Evolutionary conservation across 257 asterid genomes (phyloP).

Genomic region (Jacaranda mimosifolia): DNA sequence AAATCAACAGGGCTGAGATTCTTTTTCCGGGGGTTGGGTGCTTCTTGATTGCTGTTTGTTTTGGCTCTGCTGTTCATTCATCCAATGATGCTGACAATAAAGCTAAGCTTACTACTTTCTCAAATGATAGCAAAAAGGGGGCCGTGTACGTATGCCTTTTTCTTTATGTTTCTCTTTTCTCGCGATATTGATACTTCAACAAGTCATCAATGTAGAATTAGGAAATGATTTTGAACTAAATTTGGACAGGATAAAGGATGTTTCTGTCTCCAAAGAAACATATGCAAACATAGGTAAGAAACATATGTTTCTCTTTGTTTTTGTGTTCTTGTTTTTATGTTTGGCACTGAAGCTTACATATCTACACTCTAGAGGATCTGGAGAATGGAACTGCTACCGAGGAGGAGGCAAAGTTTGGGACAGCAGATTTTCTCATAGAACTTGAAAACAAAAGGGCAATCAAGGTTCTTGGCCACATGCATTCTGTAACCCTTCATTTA

Average conservation of each 20-base stretch:
- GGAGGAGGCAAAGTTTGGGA: conserved; percentile 79
- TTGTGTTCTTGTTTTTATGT: background rate
- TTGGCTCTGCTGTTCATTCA: conserved; percentile 83
- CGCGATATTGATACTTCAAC: background rate
- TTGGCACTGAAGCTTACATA: conserved; percentile 2
- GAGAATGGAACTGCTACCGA: conserved; percentile 57
- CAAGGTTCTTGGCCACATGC: conserved; percentile 60
- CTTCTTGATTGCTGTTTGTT: conserved; percentile 89
- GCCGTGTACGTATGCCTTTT: conserved; percentile 44
- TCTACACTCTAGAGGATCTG: conserved; percentile 38
- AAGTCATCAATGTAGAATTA: background rate
- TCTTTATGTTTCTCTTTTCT: background rate
- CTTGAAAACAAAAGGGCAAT: conserved; percentile 83
- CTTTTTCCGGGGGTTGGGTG: conserved; percentile 95
- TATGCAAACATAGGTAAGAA: conserved; percentile 41
- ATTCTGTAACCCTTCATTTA: background rate
- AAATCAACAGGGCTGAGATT: conserved; percentile 90
- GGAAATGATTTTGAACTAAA: conserved; percentile 14
- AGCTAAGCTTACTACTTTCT: conserved; percentile 61
- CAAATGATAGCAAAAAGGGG: conserved; percentile 44
- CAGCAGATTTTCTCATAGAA: conserved; percentile 80
- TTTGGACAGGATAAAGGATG: conserved; percentile 47
- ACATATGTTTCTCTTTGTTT: background rate
- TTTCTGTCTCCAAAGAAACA: conserved; percentile 39
- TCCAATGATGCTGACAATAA: conserved; percentile 83